Percentiles rank a stretch among this genome's conserved stretches.
Evolutionary conservation across 768 basidiomycete genomes (phyloP).

Genomic region (Collybiopsis luxurians): DNA sequence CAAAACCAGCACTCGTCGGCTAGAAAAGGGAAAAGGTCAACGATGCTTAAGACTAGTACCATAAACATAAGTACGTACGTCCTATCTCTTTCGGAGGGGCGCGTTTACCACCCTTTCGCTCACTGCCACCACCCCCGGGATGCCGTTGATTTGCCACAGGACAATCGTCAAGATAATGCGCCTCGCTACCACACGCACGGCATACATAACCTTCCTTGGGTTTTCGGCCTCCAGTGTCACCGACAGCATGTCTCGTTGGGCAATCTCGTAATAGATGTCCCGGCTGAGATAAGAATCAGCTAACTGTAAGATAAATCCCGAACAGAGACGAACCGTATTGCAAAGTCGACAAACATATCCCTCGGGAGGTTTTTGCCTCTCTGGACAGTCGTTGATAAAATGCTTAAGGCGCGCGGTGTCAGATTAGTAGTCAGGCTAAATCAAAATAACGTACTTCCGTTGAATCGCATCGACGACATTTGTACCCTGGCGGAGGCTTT

Average conservation of each 20-base stretch:
- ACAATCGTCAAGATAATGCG: constrained; percentile 88
- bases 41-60: no score
- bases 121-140: constrained; percentile 23
- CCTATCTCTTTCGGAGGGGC: constrained; percentile 75
- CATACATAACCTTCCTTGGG: constrained; percentile 88
- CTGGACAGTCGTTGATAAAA: constrained; percentile 73
- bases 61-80: constrained; percentile 44
- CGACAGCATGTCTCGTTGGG: constrained; percentile 68
- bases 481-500: constrained; percentile 70
- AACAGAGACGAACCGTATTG: constrained; percentile 47
- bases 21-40: no score
- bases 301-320: constrained; percentile 2
- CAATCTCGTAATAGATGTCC: constrained; percentile 91
- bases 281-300: constrained; percentile 36
- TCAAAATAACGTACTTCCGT: constrained; percentile 49
- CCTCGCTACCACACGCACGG: constrained; percentile 84
- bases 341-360: constrained; percentile 89
- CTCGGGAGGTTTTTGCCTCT: constrained; percentile 73
- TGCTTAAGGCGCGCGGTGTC: constrained; percentile 44
- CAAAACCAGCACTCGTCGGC: constrained; percentile 99
- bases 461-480: constrained; percentile 75
- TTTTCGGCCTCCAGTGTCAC: constrained; percentile 81
- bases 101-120: constrained; percentile 42
- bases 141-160: constrained; percentile 58
- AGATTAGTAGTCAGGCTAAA: background rate